A percentile compares a stretch with the other conserved stretches of the same genome.
These are phyloP conservation scores for Azolla pinnata DNA, from an alignment of 75 land plant genomes.

Conservation along the genomic window DNA sequence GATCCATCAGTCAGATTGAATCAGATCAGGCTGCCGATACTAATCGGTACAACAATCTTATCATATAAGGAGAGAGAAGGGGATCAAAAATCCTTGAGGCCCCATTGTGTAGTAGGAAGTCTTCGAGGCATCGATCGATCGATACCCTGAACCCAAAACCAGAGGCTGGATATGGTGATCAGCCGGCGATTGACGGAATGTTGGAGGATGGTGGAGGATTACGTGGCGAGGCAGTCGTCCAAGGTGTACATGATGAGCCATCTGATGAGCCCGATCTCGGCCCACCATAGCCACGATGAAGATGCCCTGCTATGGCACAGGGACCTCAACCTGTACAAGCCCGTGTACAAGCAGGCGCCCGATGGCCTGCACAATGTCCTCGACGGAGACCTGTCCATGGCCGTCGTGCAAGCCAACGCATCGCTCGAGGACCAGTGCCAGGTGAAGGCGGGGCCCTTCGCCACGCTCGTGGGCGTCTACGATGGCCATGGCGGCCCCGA, in stretches of 20 bases:
- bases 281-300: no score
- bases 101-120: background rate
- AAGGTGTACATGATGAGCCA: no score
- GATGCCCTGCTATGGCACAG: no score
- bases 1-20: no score
- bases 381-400: conserved; percentile 75
- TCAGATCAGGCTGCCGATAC: no score
- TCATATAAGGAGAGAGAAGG: no score
- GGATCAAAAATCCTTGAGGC: no score
- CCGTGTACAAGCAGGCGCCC: conserved; percentile 28
- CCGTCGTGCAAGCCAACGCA: conserved; percentile 72
- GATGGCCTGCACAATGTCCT: conserved; percentile 51
- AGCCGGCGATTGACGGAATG: background rate
- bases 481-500: conserved; percentile 97
- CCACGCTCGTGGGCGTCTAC: conserved; percentile 73
- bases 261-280: no score
- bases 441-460: conserved; percentile 48
- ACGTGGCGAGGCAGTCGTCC: no score
- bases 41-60: no score
- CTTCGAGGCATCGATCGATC: background rate
- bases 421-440: conserved; percentile 72
- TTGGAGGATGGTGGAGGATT: background rate
- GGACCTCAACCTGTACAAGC: background rate
- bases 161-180: background rate
- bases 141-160: background rate